Conservation (phyloP, 225 moss, liverwort and hornwort species). For the Ulota crispa region DNA sequence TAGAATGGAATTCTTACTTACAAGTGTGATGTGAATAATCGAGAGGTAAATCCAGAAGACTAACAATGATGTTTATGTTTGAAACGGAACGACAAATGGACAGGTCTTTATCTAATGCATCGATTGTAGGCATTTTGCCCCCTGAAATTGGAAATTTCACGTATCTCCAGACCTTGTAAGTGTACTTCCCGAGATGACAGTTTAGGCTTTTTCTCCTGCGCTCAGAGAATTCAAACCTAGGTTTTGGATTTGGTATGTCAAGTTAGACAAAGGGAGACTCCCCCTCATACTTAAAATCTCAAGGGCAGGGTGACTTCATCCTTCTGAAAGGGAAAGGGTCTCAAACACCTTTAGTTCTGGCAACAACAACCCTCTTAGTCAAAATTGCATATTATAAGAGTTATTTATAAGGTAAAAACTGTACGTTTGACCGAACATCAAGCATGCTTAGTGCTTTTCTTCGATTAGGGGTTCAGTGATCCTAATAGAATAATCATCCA, state of each 20-base stretch:
- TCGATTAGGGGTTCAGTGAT: background rate
- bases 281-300: background rate
- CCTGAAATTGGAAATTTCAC: background rate
- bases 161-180: background rate
- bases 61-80: background rate
- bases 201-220: background rate
- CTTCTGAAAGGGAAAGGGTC: background rate
- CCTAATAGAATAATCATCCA: background rate
- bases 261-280: background rate
- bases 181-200: background rate
- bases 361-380: background rate
- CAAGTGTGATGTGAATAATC: background rate
- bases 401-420: background rate
- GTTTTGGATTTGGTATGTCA: background rate
- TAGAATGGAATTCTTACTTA: background rate
- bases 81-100: background rate
- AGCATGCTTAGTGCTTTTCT: background rate
- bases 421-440: background rate
- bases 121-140: constrained; percentile 23
- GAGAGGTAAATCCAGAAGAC: background rate
- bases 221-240: background rate
- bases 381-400: background rate
- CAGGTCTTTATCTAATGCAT: constrained; percentile 31
- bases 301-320: background rate
- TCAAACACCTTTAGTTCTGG: background rate